Evolutionary conservation across 345 rosid genomes (phyloP), one percentile per base, ranked within the genome.

Genomic region (Nephelium lappaceum): DNA sequence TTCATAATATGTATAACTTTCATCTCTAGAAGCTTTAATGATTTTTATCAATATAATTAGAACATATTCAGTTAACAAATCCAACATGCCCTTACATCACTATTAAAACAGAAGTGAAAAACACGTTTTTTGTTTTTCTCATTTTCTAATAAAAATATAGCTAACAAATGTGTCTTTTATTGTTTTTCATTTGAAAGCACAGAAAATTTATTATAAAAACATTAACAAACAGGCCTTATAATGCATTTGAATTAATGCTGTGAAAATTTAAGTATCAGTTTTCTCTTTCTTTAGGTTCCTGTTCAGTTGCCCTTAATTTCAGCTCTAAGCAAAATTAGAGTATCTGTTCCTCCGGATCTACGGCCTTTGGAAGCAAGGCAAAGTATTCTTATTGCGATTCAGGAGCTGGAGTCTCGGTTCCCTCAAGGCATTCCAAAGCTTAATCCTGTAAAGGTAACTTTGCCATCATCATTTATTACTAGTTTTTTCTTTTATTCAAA

Each of bases 311-410:
- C 98, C 62, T 85, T 94, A 68, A 88, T 96, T 71, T 93, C 93
- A 74, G 91, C 98, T 60, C 63, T 93, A 74, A 93, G 99, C 80
- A 93, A 91, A 85, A 77, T 96, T 62, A 89, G 93, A 77, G 76
- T 94, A 84, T 85, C 94, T 24, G 85, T 96, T 77, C 97, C 98
- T 67, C 74, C 98, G 80, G 98, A 94, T 81, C 93, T 94, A 71
- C 97, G 98, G 31, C 98, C 99, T 60, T 70, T 88, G 79, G 98
- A 96, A 86, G 98, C 97, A 83, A 96, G 99, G 83, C 98, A 96
- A 81, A 94, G 93, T 80, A 89, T 96, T 76, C 87, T 94, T 49
- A 90, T 96, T 71, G 98, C 98, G 42, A 81, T 96, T 63, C 90
- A 96, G 88, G 97, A 93, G 88, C 81, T 96, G 69, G 87, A 91